A percentile compares a stretch with the other conserved stretches of the same genome.
phyloP scores from a whole-genome alignment of 805 yeast species.

The Wickerhamiella domercqiae region DNA sequence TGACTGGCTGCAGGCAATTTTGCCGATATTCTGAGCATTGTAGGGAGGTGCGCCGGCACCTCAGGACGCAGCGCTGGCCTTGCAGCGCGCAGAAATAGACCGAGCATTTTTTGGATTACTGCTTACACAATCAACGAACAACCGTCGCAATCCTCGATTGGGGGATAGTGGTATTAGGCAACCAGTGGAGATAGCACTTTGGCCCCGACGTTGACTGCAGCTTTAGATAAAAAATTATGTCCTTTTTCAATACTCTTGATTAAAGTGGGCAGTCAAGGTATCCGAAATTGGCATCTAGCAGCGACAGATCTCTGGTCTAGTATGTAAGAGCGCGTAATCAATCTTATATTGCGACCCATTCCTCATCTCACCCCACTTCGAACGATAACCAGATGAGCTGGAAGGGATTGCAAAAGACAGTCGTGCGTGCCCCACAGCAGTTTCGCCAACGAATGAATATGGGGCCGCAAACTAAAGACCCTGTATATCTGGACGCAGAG shows the following conservation, averaged over 20 bases:
- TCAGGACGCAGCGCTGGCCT: neutral
- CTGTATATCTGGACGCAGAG: conserved; percentile 91
- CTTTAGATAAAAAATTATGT: no score
- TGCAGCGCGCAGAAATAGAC: neutral
- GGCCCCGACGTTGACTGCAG: no score
- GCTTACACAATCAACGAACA: neutral
- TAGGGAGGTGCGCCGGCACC: neutral
- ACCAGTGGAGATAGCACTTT: no score
- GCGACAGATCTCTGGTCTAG: no score
- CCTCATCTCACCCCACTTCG: neutral
- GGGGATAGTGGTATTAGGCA: no score
- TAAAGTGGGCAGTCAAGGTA: no score
- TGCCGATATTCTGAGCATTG: neutral
- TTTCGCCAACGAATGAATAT: conserved; percentile 82
- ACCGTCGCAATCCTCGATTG: no score
- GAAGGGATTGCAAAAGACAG: conserved; percentile 21
- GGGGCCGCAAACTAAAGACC: conserved; percentile 48
- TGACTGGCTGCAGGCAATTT: neutral
- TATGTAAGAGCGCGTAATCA: no score
- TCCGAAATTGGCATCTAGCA: no score
- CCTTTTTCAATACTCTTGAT: no score
- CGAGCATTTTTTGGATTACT: neutral
- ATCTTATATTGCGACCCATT: no score
- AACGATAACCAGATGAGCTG: conserved; percentile 14
- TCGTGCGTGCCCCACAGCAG: conserved; percentile 62